phyloP scores from a whole-genome alignment of 1,284 basidiomycete genomes.

The Inonotus obliquus region DNA sequence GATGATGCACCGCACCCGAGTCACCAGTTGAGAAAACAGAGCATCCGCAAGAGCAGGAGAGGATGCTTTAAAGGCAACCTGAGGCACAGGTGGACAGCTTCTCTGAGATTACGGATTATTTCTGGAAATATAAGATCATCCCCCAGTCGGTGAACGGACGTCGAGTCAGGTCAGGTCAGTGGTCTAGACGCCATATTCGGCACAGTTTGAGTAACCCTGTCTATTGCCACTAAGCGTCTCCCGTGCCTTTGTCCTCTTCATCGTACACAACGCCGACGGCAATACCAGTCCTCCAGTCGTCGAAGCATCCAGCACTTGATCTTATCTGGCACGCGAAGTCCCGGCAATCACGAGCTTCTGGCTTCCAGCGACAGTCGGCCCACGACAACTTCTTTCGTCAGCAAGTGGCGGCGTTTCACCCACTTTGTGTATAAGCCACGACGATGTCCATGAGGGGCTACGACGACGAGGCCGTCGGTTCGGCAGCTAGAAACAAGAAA shows the following conservation, averaged over 20 bases:
- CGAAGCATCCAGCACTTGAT: neutral
- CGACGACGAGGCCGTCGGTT: constrained; percentile 26
- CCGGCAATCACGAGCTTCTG: constrained; percentile 7
- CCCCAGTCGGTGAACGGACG: neutral
- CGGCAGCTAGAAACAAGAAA: constrained; percentile 41
- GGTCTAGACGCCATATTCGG: neutral
- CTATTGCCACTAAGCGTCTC: neutral
- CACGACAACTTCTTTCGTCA: constrained; percentile 15
- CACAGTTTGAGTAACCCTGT: neutral
- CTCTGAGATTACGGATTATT: neutral
- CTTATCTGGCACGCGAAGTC: constrained; percentile 4
- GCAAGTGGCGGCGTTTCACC: constrained; percentile 16
- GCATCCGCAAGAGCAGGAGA: neutral
- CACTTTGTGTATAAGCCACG: constrained; percentile 8
- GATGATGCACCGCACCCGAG: neutral
- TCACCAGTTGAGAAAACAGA: neutral
- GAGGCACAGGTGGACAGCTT: neutral
- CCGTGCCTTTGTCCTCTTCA: neutral
- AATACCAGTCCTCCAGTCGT: neutral
- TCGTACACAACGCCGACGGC: neutral
- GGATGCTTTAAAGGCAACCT: neutral
- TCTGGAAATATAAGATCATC: neutral
- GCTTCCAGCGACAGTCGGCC: neutral
- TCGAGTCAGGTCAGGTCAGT: neutral
- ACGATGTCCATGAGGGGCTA: constrained; percentile 19